A percentile compares a stretch with the other conserved stretches of the same genome.
Conservation (phyloP, 1,139 yeast genomes). For the Geotrichum cucujoidarum region DNA sequence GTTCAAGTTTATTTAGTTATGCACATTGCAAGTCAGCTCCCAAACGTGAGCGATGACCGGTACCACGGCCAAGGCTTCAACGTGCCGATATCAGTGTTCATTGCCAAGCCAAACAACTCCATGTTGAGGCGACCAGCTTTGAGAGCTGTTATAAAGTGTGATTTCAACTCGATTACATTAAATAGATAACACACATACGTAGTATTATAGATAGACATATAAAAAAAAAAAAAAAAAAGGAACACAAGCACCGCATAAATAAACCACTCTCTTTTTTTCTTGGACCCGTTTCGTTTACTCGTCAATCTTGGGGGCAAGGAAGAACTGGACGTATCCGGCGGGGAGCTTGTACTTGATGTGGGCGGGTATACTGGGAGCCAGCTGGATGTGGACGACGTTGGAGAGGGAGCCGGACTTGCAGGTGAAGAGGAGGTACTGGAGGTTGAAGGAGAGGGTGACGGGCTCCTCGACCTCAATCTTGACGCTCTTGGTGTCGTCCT, state of each 20-base stretch:
- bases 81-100: no score
- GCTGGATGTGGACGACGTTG: constrained; percentile 69
- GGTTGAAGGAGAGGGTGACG: constrained; percentile 83
- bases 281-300: constrained; percentile 66
- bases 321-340: constrained; percentile 91
- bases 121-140: no score
- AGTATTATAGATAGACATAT: not conserved
- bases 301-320: constrained; percentile 95
- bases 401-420: constrained; percentile 86
- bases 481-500: constrained; percentile 69
- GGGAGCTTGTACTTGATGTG: constrained; percentile 87
- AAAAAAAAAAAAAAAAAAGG: not conserved
- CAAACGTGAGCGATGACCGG: no score
- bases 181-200: no score
- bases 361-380: constrained; percentile 91
- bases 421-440: constrained; percentile 83
- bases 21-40: no score
- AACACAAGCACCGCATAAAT: constrained; percentile 1
- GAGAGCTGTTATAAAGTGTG: no score
- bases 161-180: no score
- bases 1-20: no score
- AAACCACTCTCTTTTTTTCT: constrained; percentile 29
- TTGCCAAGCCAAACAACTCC: no score
- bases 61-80: no score
- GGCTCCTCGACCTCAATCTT: constrained; percentile 79